Evolutionary conservation across 2,329 filamentous ascomycete genomes (phyloP).

Genomic region (Fusarium liriodendri): DNA sequence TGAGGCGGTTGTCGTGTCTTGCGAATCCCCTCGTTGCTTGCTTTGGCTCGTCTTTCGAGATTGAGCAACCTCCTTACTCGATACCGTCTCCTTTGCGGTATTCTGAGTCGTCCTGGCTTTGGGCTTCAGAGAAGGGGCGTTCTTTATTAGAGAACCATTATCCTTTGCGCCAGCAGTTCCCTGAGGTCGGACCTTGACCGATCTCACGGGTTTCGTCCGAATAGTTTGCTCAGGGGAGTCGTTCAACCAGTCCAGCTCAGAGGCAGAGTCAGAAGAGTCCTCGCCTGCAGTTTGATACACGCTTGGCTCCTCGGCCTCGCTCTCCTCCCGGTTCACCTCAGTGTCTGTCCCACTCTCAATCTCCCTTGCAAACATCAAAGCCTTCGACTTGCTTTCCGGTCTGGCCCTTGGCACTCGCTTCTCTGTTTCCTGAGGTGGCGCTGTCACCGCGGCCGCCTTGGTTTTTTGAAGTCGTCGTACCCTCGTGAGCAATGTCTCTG

Average conservation of each 20-base stretch:
- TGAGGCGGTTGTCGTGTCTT: constrained; percentile 17
- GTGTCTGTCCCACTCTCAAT: constrained; percentile 19
- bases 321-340: constrained; percentile 11
- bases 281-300: constrained; percentile 41
- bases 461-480: constrained; percentile 32
- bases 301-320: constrained; percentile 36
- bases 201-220: constrained; percentile 2
- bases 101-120: neutral
- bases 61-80: constrained; percentile 1
- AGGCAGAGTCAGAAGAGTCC: constrained; percentile 29
- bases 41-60: constrained; percentile 10
- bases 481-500: constrained; percentile 31
- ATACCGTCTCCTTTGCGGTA: neutral
- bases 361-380: constrained; percentile 18
- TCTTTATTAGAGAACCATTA: neutral
- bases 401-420: neutral
- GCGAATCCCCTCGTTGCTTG: neutral
- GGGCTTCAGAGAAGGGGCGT: constrained; percentile 12
- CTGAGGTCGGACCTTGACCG: neutral
- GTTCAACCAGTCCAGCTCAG: constrained; percentile 31
- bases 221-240: constrained; percentile 17
- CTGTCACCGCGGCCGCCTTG: neutral
- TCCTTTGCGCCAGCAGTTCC: neutral
- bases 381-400: constrained; percentile 9
- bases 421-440: neutral